Conservation (phyloP, 139 green algal genomes). For the Micractinium conductrix region DNA sequence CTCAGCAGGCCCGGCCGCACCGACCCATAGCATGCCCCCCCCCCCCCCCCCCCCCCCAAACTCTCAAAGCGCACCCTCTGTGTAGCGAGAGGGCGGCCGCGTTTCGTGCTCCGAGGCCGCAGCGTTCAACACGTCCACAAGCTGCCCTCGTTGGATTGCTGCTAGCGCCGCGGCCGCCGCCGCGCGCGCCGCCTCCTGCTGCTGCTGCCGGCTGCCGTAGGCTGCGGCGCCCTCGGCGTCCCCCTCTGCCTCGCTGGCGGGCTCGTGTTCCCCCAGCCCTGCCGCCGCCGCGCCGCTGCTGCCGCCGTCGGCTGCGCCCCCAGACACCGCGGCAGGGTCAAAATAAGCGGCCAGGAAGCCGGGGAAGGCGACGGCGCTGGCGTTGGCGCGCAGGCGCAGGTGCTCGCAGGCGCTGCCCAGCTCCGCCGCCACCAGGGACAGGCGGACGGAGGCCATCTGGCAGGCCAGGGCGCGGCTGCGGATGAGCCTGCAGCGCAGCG, state of each 20-base stretch:
- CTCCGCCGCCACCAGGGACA: conserved; percentile 53
- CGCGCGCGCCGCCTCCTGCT: conserved; percentile 17
- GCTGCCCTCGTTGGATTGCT: neutral
- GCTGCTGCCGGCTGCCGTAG: neutral
- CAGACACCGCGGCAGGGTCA: neutral
- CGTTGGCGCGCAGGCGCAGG: conserved; percentile 57
- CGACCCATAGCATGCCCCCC: too few species aligned
- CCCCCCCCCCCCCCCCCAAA: too few species aligned
- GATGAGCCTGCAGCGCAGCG: conserved; percentile 75
- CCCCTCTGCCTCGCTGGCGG: neutral
- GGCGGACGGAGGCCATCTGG: conserved; percentile 54
- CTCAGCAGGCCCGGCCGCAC: too few species aligned
- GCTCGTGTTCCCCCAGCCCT: neutral
- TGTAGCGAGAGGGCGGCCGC: conserved; percentile 78
- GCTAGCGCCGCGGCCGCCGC: conserved; percentile 18
- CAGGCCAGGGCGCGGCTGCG: conserved; percentile 81
- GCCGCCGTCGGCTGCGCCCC: neutral
- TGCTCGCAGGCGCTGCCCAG: conserved; percentile 39
- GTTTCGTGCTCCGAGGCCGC: conserved; percentile 70
- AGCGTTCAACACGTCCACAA: conserved; percentile 16
- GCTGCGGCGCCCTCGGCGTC: neutral
- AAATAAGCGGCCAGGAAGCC: conserved; percentile 59
- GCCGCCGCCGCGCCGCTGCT: neutral
- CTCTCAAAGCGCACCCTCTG: conserved; percentile 67
- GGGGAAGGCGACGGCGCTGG: conserved; percentile 51